These are phyloP conservation scores for Rhynchosporium secalis DNA, from an alignment of 2,329 filamentous ascomycete species.

Conservation along the genomic window DNA sequence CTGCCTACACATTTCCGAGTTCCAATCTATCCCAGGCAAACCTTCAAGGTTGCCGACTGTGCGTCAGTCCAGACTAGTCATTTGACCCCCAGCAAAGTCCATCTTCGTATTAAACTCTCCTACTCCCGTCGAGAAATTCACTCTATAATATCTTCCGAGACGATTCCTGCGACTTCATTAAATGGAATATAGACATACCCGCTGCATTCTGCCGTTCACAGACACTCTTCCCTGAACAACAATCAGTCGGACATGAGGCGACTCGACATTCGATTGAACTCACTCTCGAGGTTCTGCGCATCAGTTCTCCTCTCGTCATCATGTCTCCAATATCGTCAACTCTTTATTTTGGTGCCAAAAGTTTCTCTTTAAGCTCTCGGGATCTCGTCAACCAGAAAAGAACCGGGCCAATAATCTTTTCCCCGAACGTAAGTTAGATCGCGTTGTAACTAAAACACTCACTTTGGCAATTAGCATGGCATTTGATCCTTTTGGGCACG, in stretches of 20 bases:
- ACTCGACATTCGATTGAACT: not conserved
- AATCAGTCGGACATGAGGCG: not conserved
- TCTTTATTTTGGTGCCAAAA: not conserved
- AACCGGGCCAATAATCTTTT: not conserved
- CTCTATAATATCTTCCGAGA: not conserved
- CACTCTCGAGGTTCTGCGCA: not conserved
- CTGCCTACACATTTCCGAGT: not conserved
- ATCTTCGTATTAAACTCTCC: not conserved
- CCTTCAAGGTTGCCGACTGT: not conserved
- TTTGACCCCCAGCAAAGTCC: not conserved
- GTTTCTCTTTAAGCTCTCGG: not conserved
- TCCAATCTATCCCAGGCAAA: not conserved
- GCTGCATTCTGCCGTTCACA: not conserved
- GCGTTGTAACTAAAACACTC: not conserved
- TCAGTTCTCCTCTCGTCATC: not conserved
- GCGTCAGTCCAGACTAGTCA: not conserved
- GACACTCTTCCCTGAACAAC: not conserved
- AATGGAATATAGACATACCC: not conserved
- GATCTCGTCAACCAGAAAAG: not conserved
- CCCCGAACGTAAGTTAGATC: not conserved
- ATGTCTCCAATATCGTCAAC: not conserved
- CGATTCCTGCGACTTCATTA: not conserved
- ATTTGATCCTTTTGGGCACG: too few relatives aligned
- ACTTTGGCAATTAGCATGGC: too few relatives aligned
- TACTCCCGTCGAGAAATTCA: not conserved